Evolutionary conservation across 495 filamentous ascomycete genomes (phyloP), one percentile per base, ranked within the genome.

Genomic region (Chaetomidium leptoderma): DNA sequence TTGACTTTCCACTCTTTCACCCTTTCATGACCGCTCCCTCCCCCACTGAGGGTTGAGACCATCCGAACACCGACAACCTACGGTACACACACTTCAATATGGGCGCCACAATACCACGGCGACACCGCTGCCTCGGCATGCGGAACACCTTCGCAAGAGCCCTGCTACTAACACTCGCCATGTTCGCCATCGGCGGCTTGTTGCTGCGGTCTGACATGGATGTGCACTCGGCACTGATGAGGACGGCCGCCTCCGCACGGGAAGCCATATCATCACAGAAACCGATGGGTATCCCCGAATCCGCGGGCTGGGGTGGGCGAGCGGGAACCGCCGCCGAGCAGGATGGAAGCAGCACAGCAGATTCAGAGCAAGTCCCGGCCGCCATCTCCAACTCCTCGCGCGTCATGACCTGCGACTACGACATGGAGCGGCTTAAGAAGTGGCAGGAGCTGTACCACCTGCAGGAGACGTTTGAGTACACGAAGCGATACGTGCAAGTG

Each of bases 381-480:
- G 53, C 43, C 3, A 42, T 57, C 19, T 45, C 36, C 3, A 67
- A 67, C 44, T 30, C 53, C 3, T 61, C 66, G 14, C 63, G 65
- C 19, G 30, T 53, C 3, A 76, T 75, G 70, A 65, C 74, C 37
- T 82, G 79, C 58, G 65, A 69, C 59, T 66, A 80, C 53, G 74
- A 81, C 61, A 68, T 70, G 40, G 73, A 65, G 2, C 66, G 69
- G 14, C 68, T 81, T 40, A 63, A 59, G 26, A 57, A 66, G 14
- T 66, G 79, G 54, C 71, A 77, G 57, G 40, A 74, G 14, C 70
- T 66, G 52, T 78, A 79, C 67, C 66, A 72, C 3, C 69, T 82
- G 16, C 63, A 71, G 27, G 74, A 76, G 5, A 68, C 63, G 32
- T 77, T 82, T 68, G 74, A 81, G 55, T 82, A 82, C 62, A 68